Base-by-base conservation (phyloP, 2,329 filamentous ascomycete species). In the Verticillium nonalfalfae region DNA sequence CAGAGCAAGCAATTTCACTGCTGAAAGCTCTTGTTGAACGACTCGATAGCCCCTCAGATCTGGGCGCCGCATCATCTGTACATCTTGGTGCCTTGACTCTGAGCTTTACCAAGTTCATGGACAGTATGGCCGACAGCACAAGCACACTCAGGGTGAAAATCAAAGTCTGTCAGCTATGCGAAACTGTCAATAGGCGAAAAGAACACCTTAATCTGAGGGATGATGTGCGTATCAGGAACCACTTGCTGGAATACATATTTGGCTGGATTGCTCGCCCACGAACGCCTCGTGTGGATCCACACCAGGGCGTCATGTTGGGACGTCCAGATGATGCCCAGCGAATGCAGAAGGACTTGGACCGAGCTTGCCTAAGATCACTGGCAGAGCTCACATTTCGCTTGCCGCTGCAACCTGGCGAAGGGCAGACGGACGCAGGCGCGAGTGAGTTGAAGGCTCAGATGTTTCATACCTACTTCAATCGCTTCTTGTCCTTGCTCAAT, bases 381-480 rank as follows among this genome's bases (percentile, higher is more conserved):
- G 83, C 86, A 4, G 85, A 86, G 66, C 76, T 90, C 33, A 88
- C 87, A 0, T 88, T 85, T 69, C 83, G 87, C 11, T 76, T 90
- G 4, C 87, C 87, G 15, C 75, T 90, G 14, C 87, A 90, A 65
- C 85, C 87, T 1, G 81, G 81, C 1, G 87, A 90, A 59, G 84
- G 83, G 5, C 85, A 88, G 65, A 85, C 80, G 13, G 87, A 90
- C 72, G 86, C 84, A 1, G 84, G 86, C 55, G 86, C 84, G 59
- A 88, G 85, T 65, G 87, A 89, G 71, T 79, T 87, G 59, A 90
- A 90, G 69, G 87, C 85, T 1, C 84, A 89, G 67, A 86, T 90
- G 82, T 90, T 90, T 68, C 85, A 88, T 64, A 85, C 83, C 7
- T 90, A 90, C 70, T 90, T 90, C 73, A 89, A 88, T 64, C 79